phyloP scores from a whole-genome alignment of 2,329 filamentous ascomycete species.

The Amauroascus verrucosus region DNA sequence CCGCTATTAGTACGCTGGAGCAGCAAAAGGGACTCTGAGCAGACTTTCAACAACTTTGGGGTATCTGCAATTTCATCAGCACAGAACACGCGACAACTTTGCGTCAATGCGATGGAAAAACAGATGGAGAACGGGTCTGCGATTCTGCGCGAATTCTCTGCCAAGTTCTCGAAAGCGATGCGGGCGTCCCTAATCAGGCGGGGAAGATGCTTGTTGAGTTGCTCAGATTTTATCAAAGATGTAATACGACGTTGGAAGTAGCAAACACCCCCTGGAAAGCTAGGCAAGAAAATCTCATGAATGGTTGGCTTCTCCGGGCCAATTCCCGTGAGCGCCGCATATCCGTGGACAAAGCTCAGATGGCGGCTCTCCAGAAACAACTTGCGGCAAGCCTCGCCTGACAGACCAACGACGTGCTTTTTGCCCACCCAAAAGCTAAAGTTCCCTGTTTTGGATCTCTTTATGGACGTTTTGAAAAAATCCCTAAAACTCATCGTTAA shows the following conservation, averaged over 20 bases:
- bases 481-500: not conserved
- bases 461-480: not conserved
- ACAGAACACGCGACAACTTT: not conserved
- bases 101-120: not conserved
- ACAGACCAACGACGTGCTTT: not conserved
- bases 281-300: not conserved
- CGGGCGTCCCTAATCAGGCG: not conserved
- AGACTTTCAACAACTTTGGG: not conserved
- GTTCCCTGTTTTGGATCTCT: not conserved
- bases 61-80: not conserved
- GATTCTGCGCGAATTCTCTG: not conserved
- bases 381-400: not conserved
- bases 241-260: not conserved
- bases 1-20: not conserved
- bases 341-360: not conserved
- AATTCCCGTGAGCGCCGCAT: not conserved
- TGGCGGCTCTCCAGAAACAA: not conserved
- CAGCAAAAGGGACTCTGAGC: not conserved
- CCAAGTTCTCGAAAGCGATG: not conserved
- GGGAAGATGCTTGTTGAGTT: not conserved
- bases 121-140: not conserved
- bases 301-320: not conserved
- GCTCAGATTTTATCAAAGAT: not conserved
- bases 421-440: constrained; percentile 1
- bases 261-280: not conserved